A percentile compares a stretch with the other conserved stretches of the same genome.
Evolutionary conservation across 2,329 filamentous ascomycete genomes (phyloP).

Genomic region (Exophiala aquamarina): DNA sequence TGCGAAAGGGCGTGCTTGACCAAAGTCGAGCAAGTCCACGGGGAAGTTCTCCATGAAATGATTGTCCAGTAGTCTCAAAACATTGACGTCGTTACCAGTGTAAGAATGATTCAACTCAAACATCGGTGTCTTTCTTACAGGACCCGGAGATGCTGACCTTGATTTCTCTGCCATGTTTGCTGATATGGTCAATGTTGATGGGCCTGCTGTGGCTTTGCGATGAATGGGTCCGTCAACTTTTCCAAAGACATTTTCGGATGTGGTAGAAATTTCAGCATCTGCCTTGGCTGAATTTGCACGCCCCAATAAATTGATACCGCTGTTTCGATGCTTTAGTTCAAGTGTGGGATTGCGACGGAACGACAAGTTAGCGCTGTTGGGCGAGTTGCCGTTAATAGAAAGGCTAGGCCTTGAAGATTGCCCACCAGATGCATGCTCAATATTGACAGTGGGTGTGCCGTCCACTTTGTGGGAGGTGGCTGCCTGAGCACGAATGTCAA

Average conservation of each 20-base stretch:
- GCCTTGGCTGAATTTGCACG: conserved; percentile 60
- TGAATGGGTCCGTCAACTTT: conserved; percentile 58
- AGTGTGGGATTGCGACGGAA: conserved; percentile 22
- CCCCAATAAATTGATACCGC: conserved; percentile 61
- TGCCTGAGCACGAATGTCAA: conserved; percentile 18
- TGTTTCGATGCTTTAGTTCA: conserved; percentile 49
- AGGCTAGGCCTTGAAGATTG: conserved; percentile 14
- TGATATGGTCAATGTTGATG: conserved; percentile 39
- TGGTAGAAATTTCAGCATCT: conserved; percentile 64
- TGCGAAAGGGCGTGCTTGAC: conserved; percentile 73
- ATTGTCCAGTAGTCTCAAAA: conserved; percentile 69
- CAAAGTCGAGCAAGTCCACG: conserved; percentile 64
- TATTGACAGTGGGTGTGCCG: conserved; percentile 11
- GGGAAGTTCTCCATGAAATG: conserved; percentile 73
- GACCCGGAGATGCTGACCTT: conserved; percentile 26
- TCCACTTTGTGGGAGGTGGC: background rate
- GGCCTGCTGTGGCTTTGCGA: conserved; percentile 34
- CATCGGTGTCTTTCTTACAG: conserved; percentile 36
- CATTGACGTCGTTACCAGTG: conserved; percentile 68
- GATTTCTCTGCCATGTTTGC: conserved; percentile 32
- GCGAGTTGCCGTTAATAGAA: conserved; percentile 7
- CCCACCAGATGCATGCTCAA: conserved; percentile 17
- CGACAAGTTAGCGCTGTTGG: conserved; percentile 21
- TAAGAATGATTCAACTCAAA: conserved; percentile 77
- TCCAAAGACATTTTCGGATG: conserved; percentile 63